Base-by-base conservation (phyloP, 1,139 yeast species). In the Diutina sp. region DNA sequence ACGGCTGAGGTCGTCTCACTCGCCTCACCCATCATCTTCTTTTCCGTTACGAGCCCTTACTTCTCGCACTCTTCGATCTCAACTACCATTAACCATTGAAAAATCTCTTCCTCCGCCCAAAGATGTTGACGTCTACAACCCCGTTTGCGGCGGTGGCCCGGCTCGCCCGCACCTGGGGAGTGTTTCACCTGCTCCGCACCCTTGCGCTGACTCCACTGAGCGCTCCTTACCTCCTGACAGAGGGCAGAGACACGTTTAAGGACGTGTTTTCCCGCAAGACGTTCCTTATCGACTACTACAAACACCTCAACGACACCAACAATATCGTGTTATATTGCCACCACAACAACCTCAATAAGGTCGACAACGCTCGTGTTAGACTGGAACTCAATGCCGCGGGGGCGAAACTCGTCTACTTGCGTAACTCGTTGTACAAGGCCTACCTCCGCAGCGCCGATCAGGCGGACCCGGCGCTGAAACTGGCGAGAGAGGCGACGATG, bases 241-340 rank as follows among this genome's bases (percentile, higher is more conserved):
- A 30, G 16, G 53, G 53, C 46, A 69, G 85, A 67, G 68, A 68
- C 29, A 80, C 86, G 8, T 73, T 73, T 56, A 84, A 84, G 64
- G 81, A 81, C 54, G 60, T 70, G 30, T 72, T 73, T 57, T 81
- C 90, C 2, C 79, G 97, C 70, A 91, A 91, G 73, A 90, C 97
- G 0, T 90, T 83, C 65, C 75, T 91, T 60, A 75, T 91, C 59
- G 96, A 91, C 70, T 76, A 80, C 62, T 91, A 91, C 75, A 81
- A 88, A 60, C 73, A 85, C 61, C 68, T 90, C 61, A 79, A 90
- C 72, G 84, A 85, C 59, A 73, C 72, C 54, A 83, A 83, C 66
- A 83, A 87, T 51, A 82, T 90, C 55, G 75, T 90, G 32, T 75
- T 91, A 58, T 84, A 88, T 62, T 81, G 83, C 11, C 98, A 91